phyloP scores from a whole-genome alignment of 306 rosid genomes.

The Castanea mollissima region DNA sequence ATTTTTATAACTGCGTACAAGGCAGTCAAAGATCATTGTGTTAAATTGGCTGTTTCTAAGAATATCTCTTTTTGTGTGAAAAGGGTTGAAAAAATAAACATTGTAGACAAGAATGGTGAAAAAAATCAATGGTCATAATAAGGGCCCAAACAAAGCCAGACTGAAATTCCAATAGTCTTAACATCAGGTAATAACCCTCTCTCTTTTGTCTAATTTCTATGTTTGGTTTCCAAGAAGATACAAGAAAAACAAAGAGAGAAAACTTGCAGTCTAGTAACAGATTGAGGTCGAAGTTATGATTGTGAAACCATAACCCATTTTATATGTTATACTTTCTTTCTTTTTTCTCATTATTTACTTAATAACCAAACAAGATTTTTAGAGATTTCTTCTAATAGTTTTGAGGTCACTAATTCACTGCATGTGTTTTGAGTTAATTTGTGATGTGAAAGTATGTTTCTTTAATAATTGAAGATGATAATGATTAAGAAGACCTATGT shows the following conservation, averaged over 20 bases:
- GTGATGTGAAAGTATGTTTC: no score
- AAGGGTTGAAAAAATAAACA: not conserved
- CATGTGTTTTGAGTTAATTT: no score
- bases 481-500: no score
- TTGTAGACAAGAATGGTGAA: not conserved
- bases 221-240: not conserved
- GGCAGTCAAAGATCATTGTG: no score
- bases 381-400: no score
- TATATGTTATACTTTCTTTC: not conserved
- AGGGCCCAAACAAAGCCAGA: conserved; percentile 1
- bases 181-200: conserved; percentile 11
- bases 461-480: no score
- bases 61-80: not conserved
- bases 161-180: not conserved
- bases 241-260: not conserved
- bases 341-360: not conserved
- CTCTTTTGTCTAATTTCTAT: not conserved
- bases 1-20: no score
- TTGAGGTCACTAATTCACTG: no score
- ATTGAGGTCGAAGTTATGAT: not conserved
- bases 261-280: not conserved
- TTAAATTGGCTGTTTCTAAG: no score
- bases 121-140: conserved; percentile 9
- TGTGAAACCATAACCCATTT: not conserved
- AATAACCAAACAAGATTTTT: no score